These are phyloP conservation scores for Eimeria falciformis DNA, from an alignment of 169 alveolate genomes.

Conservation along the genomic window DNA sequence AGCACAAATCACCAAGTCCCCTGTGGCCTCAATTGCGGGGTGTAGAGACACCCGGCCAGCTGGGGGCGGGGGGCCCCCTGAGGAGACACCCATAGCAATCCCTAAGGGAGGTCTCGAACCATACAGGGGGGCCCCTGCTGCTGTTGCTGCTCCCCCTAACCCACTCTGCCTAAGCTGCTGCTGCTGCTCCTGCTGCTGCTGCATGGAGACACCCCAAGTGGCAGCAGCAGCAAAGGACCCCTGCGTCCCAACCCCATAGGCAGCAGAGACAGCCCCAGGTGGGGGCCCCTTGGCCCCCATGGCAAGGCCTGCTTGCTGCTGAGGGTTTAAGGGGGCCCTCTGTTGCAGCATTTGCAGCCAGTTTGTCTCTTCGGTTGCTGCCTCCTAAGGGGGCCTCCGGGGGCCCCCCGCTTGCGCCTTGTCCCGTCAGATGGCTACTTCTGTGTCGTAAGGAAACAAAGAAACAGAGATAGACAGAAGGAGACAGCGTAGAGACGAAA, in stretches of 20 bases:
- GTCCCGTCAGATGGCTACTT: too few species aligned
- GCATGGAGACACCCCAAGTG: neutral
- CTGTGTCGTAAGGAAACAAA: too few species aligned
- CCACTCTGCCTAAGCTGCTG: neutral
- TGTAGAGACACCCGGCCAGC: constrained; percentile 62
- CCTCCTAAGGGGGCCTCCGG: too few species aligned
- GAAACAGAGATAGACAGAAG: too few species aligned
- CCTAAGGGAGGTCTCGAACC: neutral
- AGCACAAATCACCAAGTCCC: constrained; percentile 1
- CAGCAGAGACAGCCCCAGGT: neutral
- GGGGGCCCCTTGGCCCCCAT: too few species aligned
- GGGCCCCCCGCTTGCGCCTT: too few species aligned
- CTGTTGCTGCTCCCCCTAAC: constrained; percentile 12
- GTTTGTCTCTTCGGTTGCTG: too few species aligned
- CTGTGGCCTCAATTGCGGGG: constrained; percentile 1
- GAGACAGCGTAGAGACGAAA: too few species aligned
- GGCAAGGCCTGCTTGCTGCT: too few species aligned
- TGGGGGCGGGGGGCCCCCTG: constrained; percentile 11
- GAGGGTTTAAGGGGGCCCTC: too few species aligned
- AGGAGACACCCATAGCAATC: neutral
- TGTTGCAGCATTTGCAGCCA: too few species aligned
- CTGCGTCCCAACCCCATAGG: neutral
- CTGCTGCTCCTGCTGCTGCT: constrained; percentile 52
- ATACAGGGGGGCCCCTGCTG: constrained; percentile 5
- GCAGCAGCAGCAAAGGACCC: neutral